A percentile compares a stretch with the other conserved stretches of the same genome.
Evolutionary conservation across 2,329 filamentous ascomycete species (phyloP).

Genomic region (Nannizziopsis arthrosporioides): DNA sequence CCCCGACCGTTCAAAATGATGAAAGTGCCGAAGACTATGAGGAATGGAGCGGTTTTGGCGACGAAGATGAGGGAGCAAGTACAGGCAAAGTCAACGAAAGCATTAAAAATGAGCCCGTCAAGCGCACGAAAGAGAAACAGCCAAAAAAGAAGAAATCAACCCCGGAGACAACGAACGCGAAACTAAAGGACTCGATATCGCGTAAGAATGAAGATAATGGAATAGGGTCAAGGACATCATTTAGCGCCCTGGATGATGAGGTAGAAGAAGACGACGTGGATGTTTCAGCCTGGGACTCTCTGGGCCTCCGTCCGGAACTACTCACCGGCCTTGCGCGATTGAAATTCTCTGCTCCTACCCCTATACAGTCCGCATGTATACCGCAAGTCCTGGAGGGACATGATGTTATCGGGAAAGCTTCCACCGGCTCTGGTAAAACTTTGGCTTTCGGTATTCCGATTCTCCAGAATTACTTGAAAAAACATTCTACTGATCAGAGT

Average conservation of each 20-base stretch:
- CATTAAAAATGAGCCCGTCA: constrained; percentile 14
- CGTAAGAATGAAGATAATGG: constrained; percentile 7
- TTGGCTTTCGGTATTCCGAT: constrained; percentile 91
- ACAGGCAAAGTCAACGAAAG: background rate
- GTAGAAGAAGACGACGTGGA: constrained; percentile 52
- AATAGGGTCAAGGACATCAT: constrained; percentile 27
- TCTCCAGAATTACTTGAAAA: constrained; percentile 64
- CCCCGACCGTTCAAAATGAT: constrained; percentile 7
- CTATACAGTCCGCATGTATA: constrained; percentile 69
- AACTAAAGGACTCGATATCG: constrained; percentile 14
- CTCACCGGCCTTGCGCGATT: constrained; percentile 66
- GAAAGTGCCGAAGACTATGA: constrained; percentile 33
- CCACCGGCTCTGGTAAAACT: constrained; percentile 94
- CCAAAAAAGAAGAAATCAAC: constrained; percentile 23
- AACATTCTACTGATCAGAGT: constrained; percentile 27
- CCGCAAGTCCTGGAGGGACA: constrained; percentile 70
- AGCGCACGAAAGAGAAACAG: constrained; percentile 18
- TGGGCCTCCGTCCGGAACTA: constrained; percentile 61
- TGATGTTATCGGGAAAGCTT: constrained; percentile 90
- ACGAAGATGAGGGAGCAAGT: constrained; percentile 27
- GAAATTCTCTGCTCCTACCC: constrained; percentile 67
- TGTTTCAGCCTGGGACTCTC: constrained; percentile 63
- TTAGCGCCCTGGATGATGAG: constrained; percentile 29
- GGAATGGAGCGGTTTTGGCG: constrained; percentile 56
- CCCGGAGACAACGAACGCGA: constrained; percentile 23